Evolutionary conservation across 768 basidiomycete species (phyloP), one percentile per base, ranked within the genome.

Genomic region (Hysterangium stoloniferum): DNA sequence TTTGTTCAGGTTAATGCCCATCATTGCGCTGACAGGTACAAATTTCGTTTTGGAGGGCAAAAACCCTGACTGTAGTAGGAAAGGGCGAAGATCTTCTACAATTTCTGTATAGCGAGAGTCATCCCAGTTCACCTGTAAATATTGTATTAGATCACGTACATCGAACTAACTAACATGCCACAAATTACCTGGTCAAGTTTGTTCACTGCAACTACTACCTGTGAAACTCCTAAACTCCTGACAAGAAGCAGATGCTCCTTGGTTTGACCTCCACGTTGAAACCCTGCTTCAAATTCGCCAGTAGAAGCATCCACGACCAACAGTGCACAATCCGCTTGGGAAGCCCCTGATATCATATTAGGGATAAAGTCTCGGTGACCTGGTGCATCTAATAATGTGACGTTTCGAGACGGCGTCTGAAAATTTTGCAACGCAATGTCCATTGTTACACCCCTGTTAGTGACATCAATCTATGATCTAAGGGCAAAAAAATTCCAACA

Each of bases 321-420:
- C 6, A 98, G 67, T 0, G 96, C 92, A 41, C 90, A 90, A 58
- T 98, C 96, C 0, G 95, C 96, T 66, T 97, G 96, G 2, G 94
- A 83, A 6, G 96, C 95, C 1, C 96, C 96, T 0, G 94, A 97
- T 46, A 99, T 99, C 95, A 98, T 98, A 62, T 98, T 98, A 1
- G 96, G 96, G 55, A 99, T 86, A 59, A 98, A 98, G 61, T 99
- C 96, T 57, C 83, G 86, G 66, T 99, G 96, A 0, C 96, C 96
- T 0, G 96, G 96, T 0, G 95, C 95, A 59, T 99, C 96, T 27
- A 99, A 77, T n/a, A 99, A 79, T 1, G 92, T 96, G 57, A 98
- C 82, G 55, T 81, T 77, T 44, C 86, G 77, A 56, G 84, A 75
- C 0, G 79, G 69, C 0, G 93, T 97, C 4, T 75, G 64, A 53